Conservation (phyloP, 2,329 filamentous ascomycete genomes). For the Clarireedia monteithiana region DNA sequence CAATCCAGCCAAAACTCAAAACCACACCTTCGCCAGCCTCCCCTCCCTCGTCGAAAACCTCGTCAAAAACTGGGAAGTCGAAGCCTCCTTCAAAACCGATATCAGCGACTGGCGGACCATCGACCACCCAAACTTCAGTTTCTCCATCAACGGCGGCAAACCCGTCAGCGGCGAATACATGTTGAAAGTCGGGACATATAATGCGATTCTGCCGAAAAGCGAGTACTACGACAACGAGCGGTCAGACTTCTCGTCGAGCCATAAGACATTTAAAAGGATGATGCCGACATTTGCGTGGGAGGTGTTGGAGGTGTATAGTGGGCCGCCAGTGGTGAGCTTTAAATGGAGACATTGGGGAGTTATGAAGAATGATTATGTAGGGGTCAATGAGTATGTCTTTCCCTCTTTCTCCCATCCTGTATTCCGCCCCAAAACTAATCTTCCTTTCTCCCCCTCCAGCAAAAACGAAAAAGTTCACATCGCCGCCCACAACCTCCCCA, state of each 20-base stretch:
- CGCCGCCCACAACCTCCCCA: slow-evolving; percentile 50
- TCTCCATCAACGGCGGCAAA: slow-evolving; percentile 54
- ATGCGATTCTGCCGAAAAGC: slow-evolving; percentile 55
- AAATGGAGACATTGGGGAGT: slow-evolving; percentile 61
- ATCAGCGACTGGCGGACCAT: slow-evolving; percentile 59
- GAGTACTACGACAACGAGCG: slow-evolving; percentile 56
- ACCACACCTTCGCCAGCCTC: slow-evolving; percentile 48
- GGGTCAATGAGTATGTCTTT: slow-evolving; percentile 33
- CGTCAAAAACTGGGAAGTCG: slow-evolving; percentile 67
- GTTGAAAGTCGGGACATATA: slow-evolving; percentile 62
- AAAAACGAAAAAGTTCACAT: slow-evolving; percentile 54
- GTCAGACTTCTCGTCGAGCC: slow-evolving; percentile 54
- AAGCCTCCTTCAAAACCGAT: slow-evolving; percentile 58
- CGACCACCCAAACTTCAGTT: slow-evolving; percentile 50
- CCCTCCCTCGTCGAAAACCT: slow-evolving; percentile 58
- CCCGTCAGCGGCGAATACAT: slow-evolving; percentile 53
- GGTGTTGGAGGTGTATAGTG: slow-evolving; percentile 59
- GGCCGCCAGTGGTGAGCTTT: slow-evolving; percentile 54
- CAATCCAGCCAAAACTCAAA: slow-evolving; percentile 45
- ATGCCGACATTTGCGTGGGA: slow-evolving; percentile 69
- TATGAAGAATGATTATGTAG: slow-evolving; percentile 60
- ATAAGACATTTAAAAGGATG: slow-evolving; percentile 67
- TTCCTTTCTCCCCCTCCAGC: slow-evolving; percentile 30
- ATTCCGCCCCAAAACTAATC: slow-evolving; percentile 3
- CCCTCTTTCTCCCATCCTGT: background rate